Conservation (phyloP, 2,329 filamentous ascomycete genomes). For the Graphiopsis chlorocephala region DNA sequence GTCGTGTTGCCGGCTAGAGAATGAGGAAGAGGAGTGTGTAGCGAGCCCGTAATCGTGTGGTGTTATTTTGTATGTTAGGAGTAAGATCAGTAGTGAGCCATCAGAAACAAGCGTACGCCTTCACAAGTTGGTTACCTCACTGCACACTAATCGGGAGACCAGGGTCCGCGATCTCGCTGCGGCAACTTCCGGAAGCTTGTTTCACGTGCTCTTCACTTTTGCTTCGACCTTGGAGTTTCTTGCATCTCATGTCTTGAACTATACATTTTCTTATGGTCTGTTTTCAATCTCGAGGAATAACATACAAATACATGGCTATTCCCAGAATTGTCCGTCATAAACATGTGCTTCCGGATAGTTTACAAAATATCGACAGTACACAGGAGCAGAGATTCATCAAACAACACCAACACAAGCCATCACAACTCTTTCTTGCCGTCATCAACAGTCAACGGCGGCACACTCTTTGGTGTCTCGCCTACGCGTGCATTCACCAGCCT, state of each 20-base stretch:
- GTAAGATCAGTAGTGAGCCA: neutral
- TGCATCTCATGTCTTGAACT: no score
- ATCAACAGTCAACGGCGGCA: neutral
- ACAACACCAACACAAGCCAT: neutral
- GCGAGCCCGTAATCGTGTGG: neutral
- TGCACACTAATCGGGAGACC: neutral
- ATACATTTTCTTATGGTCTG: neutral
- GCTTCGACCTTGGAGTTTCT: no score
- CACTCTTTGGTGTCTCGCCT: neutral
- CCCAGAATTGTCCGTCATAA: no score
- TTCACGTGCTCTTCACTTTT: neutral
- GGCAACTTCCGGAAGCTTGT: neutral
- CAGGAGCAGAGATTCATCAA: neutral
- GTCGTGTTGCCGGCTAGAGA: neutral
- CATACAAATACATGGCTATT: no score
- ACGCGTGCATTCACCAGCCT: neutral
- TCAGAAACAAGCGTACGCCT: neutral
- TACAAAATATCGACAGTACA: neutral
- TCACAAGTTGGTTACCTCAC: neutral
- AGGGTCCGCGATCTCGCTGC: neutral
- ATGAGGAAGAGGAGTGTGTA: neutral
- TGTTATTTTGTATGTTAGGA: neutral
- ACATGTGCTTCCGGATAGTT: no score
- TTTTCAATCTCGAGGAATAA: neutral
- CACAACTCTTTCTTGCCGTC: constrained; percentile 8